Conservation (phyloP, 1,284 basidiomycete species). For the Caloboletus firmus region DNA sequence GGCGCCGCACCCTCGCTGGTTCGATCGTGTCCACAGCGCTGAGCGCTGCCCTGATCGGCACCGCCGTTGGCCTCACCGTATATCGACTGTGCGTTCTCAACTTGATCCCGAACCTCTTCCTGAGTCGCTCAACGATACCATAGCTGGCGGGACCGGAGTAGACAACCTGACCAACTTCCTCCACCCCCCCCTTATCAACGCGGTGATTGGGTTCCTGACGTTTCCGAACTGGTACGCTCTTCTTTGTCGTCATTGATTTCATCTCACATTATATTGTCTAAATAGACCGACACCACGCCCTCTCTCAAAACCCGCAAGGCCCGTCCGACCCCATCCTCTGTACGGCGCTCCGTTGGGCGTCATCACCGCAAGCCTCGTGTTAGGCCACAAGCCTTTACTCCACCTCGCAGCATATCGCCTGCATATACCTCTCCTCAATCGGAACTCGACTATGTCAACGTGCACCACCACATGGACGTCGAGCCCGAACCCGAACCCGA, state of each 20-base stretch:
- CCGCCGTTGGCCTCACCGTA: conserved; percentile 78
- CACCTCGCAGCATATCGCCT: conserved; percentile 30
- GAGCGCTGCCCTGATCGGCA: conserved; percentile 77
- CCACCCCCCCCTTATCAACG: conserved; percentile 67
- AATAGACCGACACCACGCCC: conserved; percentile 20
- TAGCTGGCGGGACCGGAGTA: conserved; percentile 69
- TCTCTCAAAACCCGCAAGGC: conserved; percentile 33
- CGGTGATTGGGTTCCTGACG: conserved; percentile 49
- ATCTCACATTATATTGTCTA: conserved; percentile 13
- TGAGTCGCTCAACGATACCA: conserved; percentile 6
- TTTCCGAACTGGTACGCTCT: conserved; percentile 24
- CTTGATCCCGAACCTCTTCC: background rate
- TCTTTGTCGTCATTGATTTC: background rate
- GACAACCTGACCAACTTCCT: conserved; percentile 42
- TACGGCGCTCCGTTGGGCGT: conserved; percentile 36
- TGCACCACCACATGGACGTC: conserved; percentile 14
- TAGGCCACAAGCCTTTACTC: conserved; percentile 25
- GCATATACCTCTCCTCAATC: conserved; percentile 34
- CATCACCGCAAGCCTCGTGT: conserved; percentile 36
- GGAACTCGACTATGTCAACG: conserved; percentile 40
- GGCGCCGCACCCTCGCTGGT: conserved; percentile 68
- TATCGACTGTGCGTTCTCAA: conserved; percentile 67
- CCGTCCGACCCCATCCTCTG: conserved; percentile 30
- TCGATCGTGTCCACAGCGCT: conserved; percentile 77
- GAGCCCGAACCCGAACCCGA: conserved; percentile 26